Conservation (phyloP, 257 asterid species). For the Solanum pimpinellifolium region DNA sequence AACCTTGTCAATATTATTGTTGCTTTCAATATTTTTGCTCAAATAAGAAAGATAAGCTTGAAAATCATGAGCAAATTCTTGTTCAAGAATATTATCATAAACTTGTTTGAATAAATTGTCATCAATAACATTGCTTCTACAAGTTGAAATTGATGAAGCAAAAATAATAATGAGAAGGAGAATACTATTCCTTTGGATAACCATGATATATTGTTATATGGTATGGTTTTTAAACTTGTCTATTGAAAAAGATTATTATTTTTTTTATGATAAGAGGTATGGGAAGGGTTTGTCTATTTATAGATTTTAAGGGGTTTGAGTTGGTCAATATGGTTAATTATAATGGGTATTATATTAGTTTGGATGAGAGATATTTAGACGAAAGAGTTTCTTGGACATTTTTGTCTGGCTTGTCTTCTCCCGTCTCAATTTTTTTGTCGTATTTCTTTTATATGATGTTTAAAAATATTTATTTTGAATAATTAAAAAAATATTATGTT, state of each 20-base stretch:
- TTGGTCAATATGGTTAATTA: background rate
- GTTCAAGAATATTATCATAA: background rate
- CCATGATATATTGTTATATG: background rate
- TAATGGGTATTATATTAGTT: background rate
- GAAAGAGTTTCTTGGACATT: background rate
- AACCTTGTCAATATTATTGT: background rate
- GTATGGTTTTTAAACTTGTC: background rate
- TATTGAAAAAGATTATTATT: background rate
- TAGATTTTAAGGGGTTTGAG: background rate
- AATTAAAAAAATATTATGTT: too few species aligned
- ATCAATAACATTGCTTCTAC: background rate
- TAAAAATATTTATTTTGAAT: too few species aligned
- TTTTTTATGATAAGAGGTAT: background rate
- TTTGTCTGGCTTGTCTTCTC: background rate
- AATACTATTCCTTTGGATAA: background rate
- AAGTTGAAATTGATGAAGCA: conserved; percentile 1
- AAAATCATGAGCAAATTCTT: background rate
- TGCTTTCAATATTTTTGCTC: background rate
- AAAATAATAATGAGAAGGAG: background rate
- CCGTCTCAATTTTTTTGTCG: background rate
- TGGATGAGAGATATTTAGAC: conserved; percentile 5
- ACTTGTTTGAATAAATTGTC: background rate
- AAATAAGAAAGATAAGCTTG: conserved; percentile 6
- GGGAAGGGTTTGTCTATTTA: background rate
- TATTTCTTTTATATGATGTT: background rate